These are phyloP conservation scores for Phlegmacium glaucopus DNA, from an alignment of 768 basidiomycete species.

Conservation along the genomic window DNA sequence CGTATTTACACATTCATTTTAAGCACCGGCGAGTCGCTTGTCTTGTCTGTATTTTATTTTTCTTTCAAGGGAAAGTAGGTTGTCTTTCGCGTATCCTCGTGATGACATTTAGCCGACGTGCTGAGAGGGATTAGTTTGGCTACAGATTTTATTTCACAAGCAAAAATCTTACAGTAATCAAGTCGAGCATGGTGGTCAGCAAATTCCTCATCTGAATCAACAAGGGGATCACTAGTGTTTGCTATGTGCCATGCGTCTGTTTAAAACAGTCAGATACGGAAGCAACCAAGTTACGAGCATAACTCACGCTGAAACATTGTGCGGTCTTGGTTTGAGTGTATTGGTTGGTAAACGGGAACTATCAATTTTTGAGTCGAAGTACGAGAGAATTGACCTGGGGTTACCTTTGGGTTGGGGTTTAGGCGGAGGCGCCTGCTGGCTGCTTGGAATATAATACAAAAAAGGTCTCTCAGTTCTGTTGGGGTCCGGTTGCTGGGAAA, in stretches of 20 bases:
- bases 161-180: conserved; percentile 57
- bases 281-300: conserved; percentile 1
- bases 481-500: conserved; percentile 38
- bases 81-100: conserved; percentile 48
- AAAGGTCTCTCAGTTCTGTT: conserved; percentile 43
- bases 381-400: conserved; percentile 4
- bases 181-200: conserved; percentile 57
- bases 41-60: not conserved
- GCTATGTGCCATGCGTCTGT: conserved; percentile 75
- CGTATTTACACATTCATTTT: not conserved
- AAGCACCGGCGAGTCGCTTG: too few species aligned
- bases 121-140: conserved; percentile 25
- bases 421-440: conserved; percentile 23
- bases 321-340: conserved; percentile 22
- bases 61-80: conserved; percentile 38
- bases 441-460: conserved; percentile 47
- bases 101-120: conserved; percentile 50
- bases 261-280: conserved; percentile 8
- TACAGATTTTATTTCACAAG: not conserved
- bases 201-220: conserved; percentile 71
- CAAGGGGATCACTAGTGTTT: conserved; percentile 58
- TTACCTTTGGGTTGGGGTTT: conserved; percentile 20
- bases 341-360: conserved; percentile 5
- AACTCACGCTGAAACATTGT: conserved; percentile 47
- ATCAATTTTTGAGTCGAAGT: not conserved